Percentiles rank a stretch among this genome's conserved stretches.
These are phyloP conservation scores for Prunella vulgaris DNA, from an alignment of 257 asterid genomes.

Conservation along the genomic window DNA sequence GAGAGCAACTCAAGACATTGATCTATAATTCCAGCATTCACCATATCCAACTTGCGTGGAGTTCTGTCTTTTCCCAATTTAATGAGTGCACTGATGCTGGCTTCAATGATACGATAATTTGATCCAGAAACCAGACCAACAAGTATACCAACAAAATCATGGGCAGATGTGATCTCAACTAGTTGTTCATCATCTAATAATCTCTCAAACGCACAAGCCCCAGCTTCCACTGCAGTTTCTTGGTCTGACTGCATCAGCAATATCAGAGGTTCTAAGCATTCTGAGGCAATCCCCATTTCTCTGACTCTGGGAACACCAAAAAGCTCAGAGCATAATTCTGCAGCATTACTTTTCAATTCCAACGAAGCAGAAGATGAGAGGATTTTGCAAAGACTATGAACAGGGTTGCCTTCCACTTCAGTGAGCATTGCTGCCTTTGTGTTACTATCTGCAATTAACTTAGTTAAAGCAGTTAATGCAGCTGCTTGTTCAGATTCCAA, in stretches of 20 bases:
- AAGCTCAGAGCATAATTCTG: conserved; percentile 61
- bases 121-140: conserved; percentile 67
- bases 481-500: conserved; percentile 56
- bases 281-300: conserved; percentile 46
- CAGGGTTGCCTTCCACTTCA: conserved; percentile 66
- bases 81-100: conserved; percentile 70
- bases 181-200: conserved; percentile 71
- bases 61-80: conserved; percentile 86
- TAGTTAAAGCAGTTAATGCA: conserved; percentile 67
- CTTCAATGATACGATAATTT: conserved; percentile 67
- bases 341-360: conserved; percentile 69
- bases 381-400: conserved; percentile 50
- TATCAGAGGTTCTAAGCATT: conserved; percentile 63
- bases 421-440: conserved; percentile 54
- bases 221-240: conserved; percentile 61
- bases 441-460: conserved; percentile 55
- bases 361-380: conserved; percentile 48
- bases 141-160: conserved; percentile 61
- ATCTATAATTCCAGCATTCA: conserved; percentile 71
- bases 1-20: conserved; percentile 75
- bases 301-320: conserved; percentile 53
- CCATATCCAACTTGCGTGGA: conserved; percentile 87
- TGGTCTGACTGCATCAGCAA: conserved; percentile 60
- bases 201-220: conserved; percentile 75
- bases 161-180: conserved; percentile 52